Base-by-base conservation (phyloP, 495 filamentous ascomycete species). In the Neurospora discreta region DNA sequence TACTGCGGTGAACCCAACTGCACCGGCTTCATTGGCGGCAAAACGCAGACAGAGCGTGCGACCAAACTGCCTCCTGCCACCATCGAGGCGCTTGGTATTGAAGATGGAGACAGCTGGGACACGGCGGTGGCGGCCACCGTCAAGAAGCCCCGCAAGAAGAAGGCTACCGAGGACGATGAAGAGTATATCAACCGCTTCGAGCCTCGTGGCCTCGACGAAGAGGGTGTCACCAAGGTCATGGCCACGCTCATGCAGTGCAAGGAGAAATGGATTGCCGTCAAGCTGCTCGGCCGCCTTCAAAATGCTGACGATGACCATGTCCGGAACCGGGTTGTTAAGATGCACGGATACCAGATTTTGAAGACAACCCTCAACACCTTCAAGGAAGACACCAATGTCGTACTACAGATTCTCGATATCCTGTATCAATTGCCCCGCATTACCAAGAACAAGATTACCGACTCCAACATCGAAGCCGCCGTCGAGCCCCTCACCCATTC, bases 251-350 rank as follows among this genome's bases (percentile, higher is more conserved):
- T 97, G 88, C 95, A 98, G 80, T 98, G 93, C 85, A 95, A 95
- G 81, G 95, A 99, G 86, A 98, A 98, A 77, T 99, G 96, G 96
- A 98, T 99, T 79, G 92, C 92, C 13, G 93, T 97, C 83, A 98
- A 98, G 83, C 84, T 99, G 70, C 89, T 99, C 18, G 86, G 88
- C 43, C 93, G 95, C 52, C 92, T 99, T 70, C 93, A 97, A 79
- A 88, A 87, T n/a, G 92, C 91, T 80, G 90, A 95, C 68, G 94
- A 97, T 73, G 94, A 98, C 76, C 87, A 89, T 70, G 93, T 97
- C 46, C 89, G 90, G 68, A 93, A 96, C 81, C 90, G 92, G 18
- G 93, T 98, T 40, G 90, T 98, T 71, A 91, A 93, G 78, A 95
- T 98, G 91, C 95, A 98, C 83, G 96, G 94, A 67, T 98, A 99